Evolutionary conservation across 208 protist species (phyloP).

Genomic region (Strigomonas culicis): DNA sequence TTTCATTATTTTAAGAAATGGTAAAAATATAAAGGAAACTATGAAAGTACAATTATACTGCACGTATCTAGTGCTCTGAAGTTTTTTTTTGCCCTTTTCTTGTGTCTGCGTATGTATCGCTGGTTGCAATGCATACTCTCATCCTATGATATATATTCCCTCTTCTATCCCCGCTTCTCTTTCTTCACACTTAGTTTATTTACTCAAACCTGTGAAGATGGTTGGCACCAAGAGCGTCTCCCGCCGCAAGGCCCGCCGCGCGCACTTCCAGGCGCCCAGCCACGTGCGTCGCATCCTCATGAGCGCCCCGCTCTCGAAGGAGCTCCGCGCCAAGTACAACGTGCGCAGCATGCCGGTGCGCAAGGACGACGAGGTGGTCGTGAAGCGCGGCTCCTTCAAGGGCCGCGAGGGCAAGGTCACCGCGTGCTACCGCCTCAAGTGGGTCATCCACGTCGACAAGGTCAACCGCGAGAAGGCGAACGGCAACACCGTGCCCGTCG

Average conservation of each 20-base stretch:
- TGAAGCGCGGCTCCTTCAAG: slow-evolving; percentile 96
- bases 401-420: slow-evolving; percentile 96
- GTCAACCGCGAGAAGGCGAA: slow-evolving; percentile 97
- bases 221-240: no score
- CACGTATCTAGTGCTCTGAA: neutral
- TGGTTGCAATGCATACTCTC: no score
- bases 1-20: slow-evolving; percentile 7
- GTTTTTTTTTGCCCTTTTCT: neutral
- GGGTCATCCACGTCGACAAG: slow-evolving; percentile 99
- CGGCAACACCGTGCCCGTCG: slow-evolving; percentile 91
- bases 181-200: no score
- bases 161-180: no score
- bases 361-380: slow-evolving; percentile 99
- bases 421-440: slow-evolving; percentile 98
- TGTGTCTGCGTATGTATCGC: neutral
- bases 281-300: slow-evolving; percentile 96
- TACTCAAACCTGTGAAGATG: no score
- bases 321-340: slow-evolving; percentile 98
- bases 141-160: no score
- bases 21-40: neutral
- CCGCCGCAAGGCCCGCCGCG: slow-evolving; percentile 98
- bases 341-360: slow-evolving; percentile 98
- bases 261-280: slow-evolving; percentile 98
- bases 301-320: slow-evolving; percentile 97
- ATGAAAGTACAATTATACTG: neutral